Percentiles rank a stretch among this genome's conserved stretches.
These are phyloP conservation scores for Rhizoclosmatium globosum DNA, from an alignment of 192 early-diverging fungal genomes.

Conservation along the genomic window DNA sequence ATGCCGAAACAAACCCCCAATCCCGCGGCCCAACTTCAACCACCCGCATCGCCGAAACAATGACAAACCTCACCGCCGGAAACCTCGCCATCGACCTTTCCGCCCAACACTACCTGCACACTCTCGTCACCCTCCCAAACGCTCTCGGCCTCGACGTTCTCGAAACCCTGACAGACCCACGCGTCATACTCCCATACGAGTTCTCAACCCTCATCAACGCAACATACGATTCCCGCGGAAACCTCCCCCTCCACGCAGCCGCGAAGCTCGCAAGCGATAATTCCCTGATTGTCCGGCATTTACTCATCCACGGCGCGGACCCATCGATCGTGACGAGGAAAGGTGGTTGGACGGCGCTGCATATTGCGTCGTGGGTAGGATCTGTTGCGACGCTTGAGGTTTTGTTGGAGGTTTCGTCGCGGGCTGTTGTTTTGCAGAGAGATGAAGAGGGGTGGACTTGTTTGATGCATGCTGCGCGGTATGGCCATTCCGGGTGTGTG, in stretches of 20 bases:
- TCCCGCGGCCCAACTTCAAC: slow-evolving; percentile 12
- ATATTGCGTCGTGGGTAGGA: slow-evolving; percentile 38
- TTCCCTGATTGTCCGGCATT: not conserved
- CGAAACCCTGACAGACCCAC: slow-evolving; percentile 22
- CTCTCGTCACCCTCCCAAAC: slow-evolving; percentile 10
- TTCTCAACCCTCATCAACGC: slow-evolving; percentile 9
- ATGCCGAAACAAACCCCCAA: slow-evolving; percentile 8
- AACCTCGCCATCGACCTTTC: not conserved
- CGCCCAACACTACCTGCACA: not conserved
- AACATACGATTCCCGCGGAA: slow-evolving; percentile 20
- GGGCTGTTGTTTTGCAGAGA: not conserved
- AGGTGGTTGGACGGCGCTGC: slow-evolving; percentile 36
- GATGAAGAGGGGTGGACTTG: slow-evolving; percentile 42
- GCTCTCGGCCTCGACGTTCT: slow-evolving; percentile 25
- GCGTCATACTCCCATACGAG: not conserved
- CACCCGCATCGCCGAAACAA: slow-evolving; percentile 1
- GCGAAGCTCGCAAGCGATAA: not conserved
- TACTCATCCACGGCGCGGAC: slow-evolving; percentile 19
- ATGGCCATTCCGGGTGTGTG: slow-evolving; percentile 25
- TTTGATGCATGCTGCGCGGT: slow-evolving; percentile 38
- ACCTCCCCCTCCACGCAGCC: slow-evolving; percentile 22
- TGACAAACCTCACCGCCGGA: not conserved
- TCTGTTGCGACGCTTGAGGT: not conserved
- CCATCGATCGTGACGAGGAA: not conserved
- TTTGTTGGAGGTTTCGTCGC: not conserved